Percentiles rank a stretch among this genome's conserved stretches.
These are phyloP conservation scores for Aspergillus panamensis DNA, from an alignment of 495 filamentous ascomycete species.

Conservation along the genomic window DNA sequence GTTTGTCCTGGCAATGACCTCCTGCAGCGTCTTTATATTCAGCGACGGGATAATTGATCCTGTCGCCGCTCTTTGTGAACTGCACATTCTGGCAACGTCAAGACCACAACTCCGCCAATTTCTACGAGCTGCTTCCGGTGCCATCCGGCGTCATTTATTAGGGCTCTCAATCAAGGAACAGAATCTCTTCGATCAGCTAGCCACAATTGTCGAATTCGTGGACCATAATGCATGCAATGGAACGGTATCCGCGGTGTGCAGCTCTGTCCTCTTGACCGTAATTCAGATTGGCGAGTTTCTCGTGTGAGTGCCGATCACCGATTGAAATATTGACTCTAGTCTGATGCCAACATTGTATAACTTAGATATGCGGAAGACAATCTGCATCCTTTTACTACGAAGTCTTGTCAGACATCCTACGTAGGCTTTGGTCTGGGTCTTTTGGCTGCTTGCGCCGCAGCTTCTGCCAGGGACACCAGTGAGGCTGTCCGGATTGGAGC, in stretches of 20 bases:
- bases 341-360: background rate
- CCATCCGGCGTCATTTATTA: background rate
- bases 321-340: background rate
- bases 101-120: background rate
- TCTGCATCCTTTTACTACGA: background rate
- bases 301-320: background rate
- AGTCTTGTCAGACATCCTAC: background rate
- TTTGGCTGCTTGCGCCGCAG: background rate
- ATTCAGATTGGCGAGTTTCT: background rate
- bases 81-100: background rate
- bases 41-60: background rate
- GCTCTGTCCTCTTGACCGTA: background rate
- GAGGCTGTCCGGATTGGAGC: background rate
- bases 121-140: background rate
- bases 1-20: background rate
- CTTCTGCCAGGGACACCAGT: background rate
- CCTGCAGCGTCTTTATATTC: background rate
- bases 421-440: background rate
- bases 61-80: background rate
- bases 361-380: conserved; percentile 1
- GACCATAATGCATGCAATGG: background rate
- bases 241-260: background rate
- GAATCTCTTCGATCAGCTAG: background rate
- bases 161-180: background rate
- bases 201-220: background rate